Base-by-base conservation (phyloP, 1,284 basidiomycete species). In the Kwoniella shivajii region DNA sequence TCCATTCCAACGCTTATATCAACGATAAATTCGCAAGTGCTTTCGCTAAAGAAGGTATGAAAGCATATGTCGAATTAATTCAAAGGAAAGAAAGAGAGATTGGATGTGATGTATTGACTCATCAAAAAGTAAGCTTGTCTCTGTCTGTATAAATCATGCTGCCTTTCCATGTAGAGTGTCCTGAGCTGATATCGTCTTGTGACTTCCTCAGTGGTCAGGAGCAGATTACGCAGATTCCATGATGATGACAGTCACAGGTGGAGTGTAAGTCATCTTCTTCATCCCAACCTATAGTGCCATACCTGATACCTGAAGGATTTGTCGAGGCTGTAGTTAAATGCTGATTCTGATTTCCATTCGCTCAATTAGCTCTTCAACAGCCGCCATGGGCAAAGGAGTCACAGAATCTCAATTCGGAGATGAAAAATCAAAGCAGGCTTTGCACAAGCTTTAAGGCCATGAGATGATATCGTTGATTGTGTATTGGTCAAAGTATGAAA, bases 1-100 rank as follows among this genome's bases (percentile, higher is more conserved):
- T 98, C 51, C 95, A 99, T 79, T 95, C 93, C 65, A 98, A 95
- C 79, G 95, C 88, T 36, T 96, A 93, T 80, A 99, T 99, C 76
- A 92, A 88, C 67, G 93, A 98, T 77, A 80, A 89, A 37, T 98
- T 99, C 77, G 93, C 95, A 16, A 80, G 85, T 68, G 84, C 87
- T 47, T 99, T 88, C 74, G 87, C 91, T 43, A 88, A 86, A 75
- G 93, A 96, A 64, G 83, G 83, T 55, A 85, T 85, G 83, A 83
- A 84, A 75, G 83, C 83, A 2, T 85, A 85, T 67, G 82, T 83
- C 60, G 79, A 80, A 69, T 64, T 82, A 24, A 79, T 84, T 46
- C 83, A 83, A 76, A 82, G 86, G 60, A 90, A 88, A 77, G 93
- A 97, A 78, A 87, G 89, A 73, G 91, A 90, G 67, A 86, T 94